phyloP scores from a whole-genome alignment of 2,329 filamentous ascomycete species.

The Colletotrichum sp. region DNA sequence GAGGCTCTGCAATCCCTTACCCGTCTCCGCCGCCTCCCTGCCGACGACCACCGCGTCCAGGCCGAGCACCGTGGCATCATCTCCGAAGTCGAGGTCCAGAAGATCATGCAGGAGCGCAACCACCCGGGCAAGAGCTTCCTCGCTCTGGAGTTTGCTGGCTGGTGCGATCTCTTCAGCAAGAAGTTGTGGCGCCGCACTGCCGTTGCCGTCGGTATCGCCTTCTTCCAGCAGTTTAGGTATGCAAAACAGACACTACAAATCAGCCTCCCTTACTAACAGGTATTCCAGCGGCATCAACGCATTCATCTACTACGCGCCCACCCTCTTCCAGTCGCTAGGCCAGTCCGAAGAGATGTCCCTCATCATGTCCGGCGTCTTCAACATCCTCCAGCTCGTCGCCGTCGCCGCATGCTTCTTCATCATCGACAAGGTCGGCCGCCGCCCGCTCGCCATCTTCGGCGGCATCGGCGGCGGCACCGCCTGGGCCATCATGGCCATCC shows the following conservation, averaged over 20 bases:
- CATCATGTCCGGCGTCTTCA: conserved; percentile 38
- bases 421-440: conserved; percentile 49
- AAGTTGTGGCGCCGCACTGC: conserved; percentile 47
- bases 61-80: conserved; percentile 54
- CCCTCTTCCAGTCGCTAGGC: conserved; percentile 30
- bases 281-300: conserved; percentile 24
- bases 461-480: conserved; percentile 26
- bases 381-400: conserved; percentile 37
- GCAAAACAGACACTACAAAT: accelerated
- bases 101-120: conserved; percentile 40
- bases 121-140: conserved; percentile 36
- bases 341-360: conserved; percentile 31
- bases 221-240: conserved; percentile 26
- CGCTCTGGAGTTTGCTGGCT: conserved; percentile 48
- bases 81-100: conserved; percentile 51
- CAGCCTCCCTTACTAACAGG: not conserved
- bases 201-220: conserved; percentile 36
- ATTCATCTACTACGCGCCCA: conserved; percentile 31
- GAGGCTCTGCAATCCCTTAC: conserved; percentile 42
- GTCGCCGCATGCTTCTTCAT: conserved; percentile 30
- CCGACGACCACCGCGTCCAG: conserved; percentile 45
- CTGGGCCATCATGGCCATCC: conserved; percentile 10
- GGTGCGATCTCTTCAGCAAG: conserved; percentile 51
- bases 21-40: conserved; percentile 45
- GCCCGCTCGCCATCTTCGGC: conserved; percentile 32